Base-by-base conservation (phyloP, 768 basidiomycete species). In the Suillus spraguei region DNA sequence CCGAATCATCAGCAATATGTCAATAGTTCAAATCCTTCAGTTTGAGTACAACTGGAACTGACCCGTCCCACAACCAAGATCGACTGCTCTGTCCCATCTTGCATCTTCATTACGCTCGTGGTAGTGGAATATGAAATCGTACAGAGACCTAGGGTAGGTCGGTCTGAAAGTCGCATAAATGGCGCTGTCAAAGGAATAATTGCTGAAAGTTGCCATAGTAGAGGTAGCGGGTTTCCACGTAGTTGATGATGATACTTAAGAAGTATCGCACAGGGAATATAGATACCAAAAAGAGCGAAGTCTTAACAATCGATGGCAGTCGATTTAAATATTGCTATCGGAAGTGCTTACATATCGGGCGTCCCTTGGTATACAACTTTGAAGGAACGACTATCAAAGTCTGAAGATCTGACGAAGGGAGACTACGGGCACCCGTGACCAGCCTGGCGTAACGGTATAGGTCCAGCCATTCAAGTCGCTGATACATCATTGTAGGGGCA, bases 61-160 rank as follows among this genome's bases (percentile, higher is more conserved):
- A 90, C 92, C 90, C 20, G 93, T 91, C 33, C 94, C 92, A 74
- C 93, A 94, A 5, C 94, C 92, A 2, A 94, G 71, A 67, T 95
- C 93, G 0, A 92, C 79, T 0, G 89, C 91, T 17, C 76, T 78
- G 14, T 85, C 80, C 82, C 85, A 90, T 60, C 72, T 65, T 0
- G 68, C 68, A 0, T 35, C 38, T 0, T n/a, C 32, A 7, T 55
- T 13, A 11, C 66, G 63, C 9, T 68, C 71, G 68, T 94, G 92
- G 69, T 86, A 90, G 4, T 78, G 71, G 68, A 86, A 86, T 47
- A 94, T 77, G 50, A 83, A 77, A 28, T 90, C 83, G 71, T 84
- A 92, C 10, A 94, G 79, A 28, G 82, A 77, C 6, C 76, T 72
- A 3, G 93, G 91, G 70, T 94, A 94, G 0, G 87, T 89, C 39